phyloP scores from a whole-genome alignment of 2,329 filamentous ascomycete genomes.

The Talaromyces piceae region DNA sequence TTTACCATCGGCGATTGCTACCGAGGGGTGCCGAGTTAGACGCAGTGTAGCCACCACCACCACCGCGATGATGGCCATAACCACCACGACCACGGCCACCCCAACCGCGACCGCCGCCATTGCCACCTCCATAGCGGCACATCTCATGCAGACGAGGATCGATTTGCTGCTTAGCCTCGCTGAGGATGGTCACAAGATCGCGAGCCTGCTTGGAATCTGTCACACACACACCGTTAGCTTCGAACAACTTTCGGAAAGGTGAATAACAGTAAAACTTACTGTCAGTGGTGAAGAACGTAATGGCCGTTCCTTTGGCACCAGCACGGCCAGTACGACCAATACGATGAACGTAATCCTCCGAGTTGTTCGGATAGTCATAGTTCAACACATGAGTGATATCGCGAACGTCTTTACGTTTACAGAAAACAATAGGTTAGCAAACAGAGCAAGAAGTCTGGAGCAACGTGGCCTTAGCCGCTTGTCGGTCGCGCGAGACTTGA shows the following conservation, averaged over 20 bases:
- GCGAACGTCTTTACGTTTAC: slow-evolving; percentile 83
- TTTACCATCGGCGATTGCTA: slow-evolving; percentile 50
- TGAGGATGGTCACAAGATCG: slow-evolving; percentile 86
- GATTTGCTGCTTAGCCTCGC: slow-evolving; percentile 96
- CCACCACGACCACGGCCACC: slow-evolving; percentile 48
- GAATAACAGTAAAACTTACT: slow-evolving; percentile 58
- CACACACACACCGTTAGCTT: slow-evolving; percentile 4
- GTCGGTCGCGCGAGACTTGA: slow-evolving; percentile 54
- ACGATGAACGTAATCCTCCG: slow-evolving; percentile 62
- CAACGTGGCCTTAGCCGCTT: slow-evolving; percentile 45
- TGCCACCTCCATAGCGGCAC: slow-evolving; percentile 82
- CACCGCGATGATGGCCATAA: slow-evolving; percentile 15
- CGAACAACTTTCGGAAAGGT: neutral
- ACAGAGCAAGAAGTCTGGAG: slow-evolving; percentile 40
- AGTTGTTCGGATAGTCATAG: slow-evolving; percentile 99
- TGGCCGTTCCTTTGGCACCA: slow-evolving; percentile 89
- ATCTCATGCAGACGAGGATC: slow-evolving; percentile 94
- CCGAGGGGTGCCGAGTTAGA: slow-evolving; percentile 54
- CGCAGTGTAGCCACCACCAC: slow-evolving; percentile 43
- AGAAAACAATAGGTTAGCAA: slow-evolving; percentile 76
- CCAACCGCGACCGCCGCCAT: slow-evolving; percentile 63
- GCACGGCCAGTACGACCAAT: slow-evolving; percentile 63
- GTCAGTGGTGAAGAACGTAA: slow-evolving; percentile 98
- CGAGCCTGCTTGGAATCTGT: slow-evolving; percentile 88
- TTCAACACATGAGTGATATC: slow-evolving; percentile 99